phyloP scores from a whole-genome alignment of 805 yeast genomes.

The Tetrapisispora taiwanensis region DNA sequence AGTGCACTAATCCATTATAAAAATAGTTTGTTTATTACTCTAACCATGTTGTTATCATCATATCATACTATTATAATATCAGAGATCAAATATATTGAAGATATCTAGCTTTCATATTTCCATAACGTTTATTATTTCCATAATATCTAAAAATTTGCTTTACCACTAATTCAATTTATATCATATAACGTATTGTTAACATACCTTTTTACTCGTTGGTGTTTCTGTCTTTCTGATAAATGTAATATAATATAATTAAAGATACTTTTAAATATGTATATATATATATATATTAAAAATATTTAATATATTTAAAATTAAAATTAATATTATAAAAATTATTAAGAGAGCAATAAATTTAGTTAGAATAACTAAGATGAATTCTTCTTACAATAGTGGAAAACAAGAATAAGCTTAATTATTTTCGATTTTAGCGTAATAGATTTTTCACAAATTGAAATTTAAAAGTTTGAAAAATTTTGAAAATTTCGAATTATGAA shows the following conservation, averaged over 20 bases:
- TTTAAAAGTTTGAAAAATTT: too few species aligned
- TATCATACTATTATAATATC: too few species aligned
- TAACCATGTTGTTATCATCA: too few species aligned
- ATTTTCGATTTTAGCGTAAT: too few species aligned
- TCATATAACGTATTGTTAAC: background rate
- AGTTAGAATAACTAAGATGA: background rate
- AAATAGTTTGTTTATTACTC: too few species aligned
- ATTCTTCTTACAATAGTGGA: background rate
- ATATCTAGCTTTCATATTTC: too few species aligned
- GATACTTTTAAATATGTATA: background rate
- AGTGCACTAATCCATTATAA: too few species aligned
- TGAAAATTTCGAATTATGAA: too few species aligned
- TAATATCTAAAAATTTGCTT: too few species aligned
- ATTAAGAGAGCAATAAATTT: background rate
- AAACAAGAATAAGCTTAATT: background rate
- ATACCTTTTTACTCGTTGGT: constrained; percentile 4
- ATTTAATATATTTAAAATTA: background rate
- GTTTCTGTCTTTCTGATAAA: background rate
- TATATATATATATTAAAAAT: background rate
- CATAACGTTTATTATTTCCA: too few species aligned
- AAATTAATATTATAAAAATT: background rate
- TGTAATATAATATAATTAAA: background rate
- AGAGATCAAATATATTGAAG: too few species aligned
- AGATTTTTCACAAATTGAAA: too few species aligned
- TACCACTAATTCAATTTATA: background rate